Conservation (phyloP, 305 asterid species). For the Fraxinus sp. region DNA sequence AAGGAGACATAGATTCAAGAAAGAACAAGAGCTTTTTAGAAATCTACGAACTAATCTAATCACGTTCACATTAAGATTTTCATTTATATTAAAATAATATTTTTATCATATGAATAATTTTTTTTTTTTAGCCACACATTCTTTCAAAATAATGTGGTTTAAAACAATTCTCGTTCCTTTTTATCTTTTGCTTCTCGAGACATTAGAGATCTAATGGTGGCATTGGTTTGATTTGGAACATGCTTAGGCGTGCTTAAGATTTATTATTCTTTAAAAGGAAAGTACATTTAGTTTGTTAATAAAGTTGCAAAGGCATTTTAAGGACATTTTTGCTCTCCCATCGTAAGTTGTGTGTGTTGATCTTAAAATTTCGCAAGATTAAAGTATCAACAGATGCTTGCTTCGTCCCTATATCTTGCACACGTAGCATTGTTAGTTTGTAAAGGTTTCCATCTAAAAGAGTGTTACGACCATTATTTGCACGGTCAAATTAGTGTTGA, state of each 20-base stretch:
- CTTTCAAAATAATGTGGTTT: too few species aligned
- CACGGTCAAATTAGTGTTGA: background rate
- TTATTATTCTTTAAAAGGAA: background rate
- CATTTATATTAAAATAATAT: too few species aligned
- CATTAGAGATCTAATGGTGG: background rate
- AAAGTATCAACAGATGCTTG: background rate
- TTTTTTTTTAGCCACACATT: too few species aligned
- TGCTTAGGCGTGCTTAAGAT: background rate
- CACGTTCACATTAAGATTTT: too few species aligned
- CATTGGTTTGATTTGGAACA: background rate
- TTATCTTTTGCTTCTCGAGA: background rate
- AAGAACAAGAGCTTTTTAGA: background rate
- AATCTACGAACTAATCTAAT: background rate
- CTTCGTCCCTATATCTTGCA: background rate
- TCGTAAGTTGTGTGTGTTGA: background rate
- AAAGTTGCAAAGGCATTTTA: background rate
- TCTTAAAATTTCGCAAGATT: background rate
- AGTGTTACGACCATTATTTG: background rate
- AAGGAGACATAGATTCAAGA: constrained; percentile 10
- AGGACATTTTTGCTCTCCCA: background rate
- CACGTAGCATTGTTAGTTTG: background rate
- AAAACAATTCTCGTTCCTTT: background rate
- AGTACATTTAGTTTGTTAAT: background rate
- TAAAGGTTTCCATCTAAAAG: background rate
- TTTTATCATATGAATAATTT: too few species aligned